Evolutionary conservation across 768 basidiomycete genomes (phyloP), one percentile per base, ranked within the genome.

Genomic region (Leccinum incarnatum): DNA sequence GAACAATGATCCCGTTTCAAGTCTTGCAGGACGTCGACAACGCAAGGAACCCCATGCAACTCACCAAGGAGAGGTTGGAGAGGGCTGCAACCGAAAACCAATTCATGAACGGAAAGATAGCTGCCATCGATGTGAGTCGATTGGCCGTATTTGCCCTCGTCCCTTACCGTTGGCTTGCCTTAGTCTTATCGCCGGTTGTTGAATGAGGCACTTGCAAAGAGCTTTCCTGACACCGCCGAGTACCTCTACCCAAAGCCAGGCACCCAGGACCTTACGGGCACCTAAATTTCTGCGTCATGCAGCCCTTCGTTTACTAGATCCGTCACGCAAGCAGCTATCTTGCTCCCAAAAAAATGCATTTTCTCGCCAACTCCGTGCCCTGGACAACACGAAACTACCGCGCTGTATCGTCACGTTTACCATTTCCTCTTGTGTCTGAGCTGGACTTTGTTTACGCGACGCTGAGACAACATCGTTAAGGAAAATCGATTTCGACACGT

Each of bases 71-170:
- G 58, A 80, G 89, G 53, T 72, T 94, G 14, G 92, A 94, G 74
- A 81, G 91, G 54, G 84, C 90, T 0, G 90, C 92, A 30, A 89
- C 89, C 2, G 93, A 94, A 75, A 94, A 94, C 68, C 92, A 93
- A 67, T 93, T 92, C 63, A 91, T 92, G 88, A 91, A 93, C 67
- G 91, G 89, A 29, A 93, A 93, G 69, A 89, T 94, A 40, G 79
- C 81, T 48, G 92, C 91, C 1, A 81, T 94, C 27, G 81, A 85
- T 55, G 90, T 91, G 62, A 65, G 83, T 65, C 34, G 46, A 36
- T 46, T 47, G 48, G 25, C 58, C 10, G 32, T n/a, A 17, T 30
- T 46, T 32, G 17, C 55, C 49, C 32, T 1, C 21, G 14, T 32
- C 11, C 30, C 56, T 56, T 55, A 59, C 61, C 62, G 1, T 50